A percentile compares a stretch with the other conserved stretches of the same genome.
Evolutionary conservation across 495 filamentous ascomycete species (phyloP).

Genomic region (Hypoxylon rickii): DNA sequence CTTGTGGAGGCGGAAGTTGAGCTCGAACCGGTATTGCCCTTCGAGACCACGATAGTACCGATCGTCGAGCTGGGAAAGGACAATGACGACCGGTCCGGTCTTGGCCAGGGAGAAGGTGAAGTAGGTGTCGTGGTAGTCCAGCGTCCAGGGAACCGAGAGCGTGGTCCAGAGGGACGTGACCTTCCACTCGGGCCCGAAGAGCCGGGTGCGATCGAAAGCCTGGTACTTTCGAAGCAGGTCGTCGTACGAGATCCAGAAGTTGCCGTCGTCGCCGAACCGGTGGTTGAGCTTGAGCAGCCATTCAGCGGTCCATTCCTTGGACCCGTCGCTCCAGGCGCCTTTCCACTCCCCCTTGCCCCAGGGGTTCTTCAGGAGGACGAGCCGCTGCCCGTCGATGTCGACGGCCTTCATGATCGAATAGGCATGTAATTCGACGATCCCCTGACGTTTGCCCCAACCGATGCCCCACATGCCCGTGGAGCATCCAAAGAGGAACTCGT

Average conservation of each 20-base stretch:
- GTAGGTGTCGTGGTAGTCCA: conserved; percentile 82
- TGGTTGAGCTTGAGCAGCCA: conserved; percentile 82
- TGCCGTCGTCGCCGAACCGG: conserved; percentile 87
- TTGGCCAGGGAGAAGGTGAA: conserved; percentile 73
- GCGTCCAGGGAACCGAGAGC: conserved; percentile 81
- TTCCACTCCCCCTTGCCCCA: conserved; percentile 88
- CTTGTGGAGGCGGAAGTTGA: conserved; percentile 82
- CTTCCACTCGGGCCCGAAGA: conserved; percentile 84
- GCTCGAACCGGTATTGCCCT: conserved; percentile 78
- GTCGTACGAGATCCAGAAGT: conserved; percentile 70
- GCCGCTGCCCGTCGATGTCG: conserved; percentile 73
- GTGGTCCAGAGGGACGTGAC: conserved; percentile 85
- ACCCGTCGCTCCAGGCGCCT: conserved; percentile 85
- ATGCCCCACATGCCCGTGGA: conserved; percentile 66
- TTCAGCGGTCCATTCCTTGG: conserved; percentile 88
- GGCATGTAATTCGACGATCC: conserved; percentile 80
- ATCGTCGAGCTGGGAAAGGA: conserved; percentile 80
- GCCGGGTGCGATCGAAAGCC: conserved; percentile 82
- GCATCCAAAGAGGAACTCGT: conserved; percentile 88
- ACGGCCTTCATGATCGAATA: conserved; percentile 86
- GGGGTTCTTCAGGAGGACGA: conserved; percentile 83
- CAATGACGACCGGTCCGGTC: conserved; percentile 72
- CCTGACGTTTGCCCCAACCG: conserved; percentile 66
- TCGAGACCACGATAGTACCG: conserved; percentile 83
- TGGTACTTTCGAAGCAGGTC: conserved; percentile 85